Evolutionary conservation across 192 early-diverging fungal genomes (phyloP).

Genomic region (Backusella circina): DNA sequence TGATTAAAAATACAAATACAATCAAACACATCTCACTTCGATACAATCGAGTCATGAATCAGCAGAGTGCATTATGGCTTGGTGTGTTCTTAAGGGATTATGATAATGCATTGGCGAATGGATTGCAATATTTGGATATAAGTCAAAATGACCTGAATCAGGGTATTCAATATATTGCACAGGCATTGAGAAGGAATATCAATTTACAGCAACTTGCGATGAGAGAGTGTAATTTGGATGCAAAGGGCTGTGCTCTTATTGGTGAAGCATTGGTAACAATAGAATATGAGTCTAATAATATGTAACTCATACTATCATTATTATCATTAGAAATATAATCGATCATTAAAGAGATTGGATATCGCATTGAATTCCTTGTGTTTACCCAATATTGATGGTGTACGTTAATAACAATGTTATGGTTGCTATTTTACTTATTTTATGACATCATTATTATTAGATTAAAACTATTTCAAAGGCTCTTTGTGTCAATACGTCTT

Average conservation of each 20-base stretch:
- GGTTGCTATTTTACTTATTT: background rate
- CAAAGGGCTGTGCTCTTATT: conserved; percentile 37
- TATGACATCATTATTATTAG: conserved; percentile 5
- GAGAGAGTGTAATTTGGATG: conserved; percentile 48
- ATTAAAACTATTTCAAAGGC: conserved; percentile 37
- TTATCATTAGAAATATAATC: conserved; percentile 52
- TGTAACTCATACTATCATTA: background rate
- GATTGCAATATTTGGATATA: conserved; percentile 37
- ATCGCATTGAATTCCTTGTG: conserved; percentile 38
- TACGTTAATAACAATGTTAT: background rate
- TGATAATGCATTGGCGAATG: conserved; percentile 29
- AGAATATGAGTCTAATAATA: background rate
- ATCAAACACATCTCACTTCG: conserved; percentile 41
- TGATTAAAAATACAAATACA: conserved; percentile 34
- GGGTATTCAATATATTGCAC: conserved; percentile 53
- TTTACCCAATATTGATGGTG: conserved; percentile 30
- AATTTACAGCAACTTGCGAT: conserved; percentile 41
- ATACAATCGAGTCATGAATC: conserved; percentile 41
- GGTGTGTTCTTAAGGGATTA: conserved; percentile 56
- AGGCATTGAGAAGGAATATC: conserved; percentile 49
- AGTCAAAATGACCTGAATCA: conserved; percentile 45
- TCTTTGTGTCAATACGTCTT: conserved; percentile 41
- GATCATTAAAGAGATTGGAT: conserved; percentile 39
- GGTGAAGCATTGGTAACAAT: conserved; percentile 52
- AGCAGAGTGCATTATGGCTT: conserved; percentile 45